Evolutionary conservation across 805 yeast genomes (phyloP).

Genomic region (Myxozyma kluyveri): DNA sequence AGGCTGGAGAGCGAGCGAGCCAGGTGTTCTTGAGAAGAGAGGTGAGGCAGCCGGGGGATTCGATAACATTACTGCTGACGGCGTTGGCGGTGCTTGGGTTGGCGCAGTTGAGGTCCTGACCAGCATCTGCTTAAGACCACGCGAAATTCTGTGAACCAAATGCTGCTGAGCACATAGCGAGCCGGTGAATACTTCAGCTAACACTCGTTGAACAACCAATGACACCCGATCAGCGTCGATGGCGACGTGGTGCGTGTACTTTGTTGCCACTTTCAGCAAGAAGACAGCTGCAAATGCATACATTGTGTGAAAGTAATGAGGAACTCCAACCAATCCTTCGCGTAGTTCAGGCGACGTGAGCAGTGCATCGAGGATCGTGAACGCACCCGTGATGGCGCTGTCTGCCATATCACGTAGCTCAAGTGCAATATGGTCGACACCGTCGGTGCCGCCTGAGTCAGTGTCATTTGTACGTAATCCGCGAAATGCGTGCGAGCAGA

Average conservation of each 20-base stretch:
- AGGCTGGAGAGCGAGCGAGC: no score
- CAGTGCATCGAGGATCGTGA: constrained; percentile 11
- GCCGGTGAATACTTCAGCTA: constrained; percentile 6
- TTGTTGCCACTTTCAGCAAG: constrained; percentile 17
- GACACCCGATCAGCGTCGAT: constrained; percentile 11
- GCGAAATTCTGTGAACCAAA: constrained; percentile 18
- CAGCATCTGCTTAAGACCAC: constrained; percentile 18
- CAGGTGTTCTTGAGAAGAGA: no score
- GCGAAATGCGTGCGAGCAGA: constrained; percentile 24
- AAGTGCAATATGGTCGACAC: constrained; percentile 4
- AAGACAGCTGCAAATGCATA: constrained; percentile 25
- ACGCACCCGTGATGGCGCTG: constrained; percentile 19
- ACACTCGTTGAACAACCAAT: constrained; percentile 4
- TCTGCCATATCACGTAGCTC: constrained; percentile 15
- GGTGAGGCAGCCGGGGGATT: no score
- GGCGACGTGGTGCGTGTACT: constrained; percentile 15
- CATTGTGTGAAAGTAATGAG: constrained; percentile 26
- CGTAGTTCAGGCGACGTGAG: constrained; percentile 18
- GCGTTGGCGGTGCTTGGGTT: not conserved
- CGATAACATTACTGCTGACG: not conserved
- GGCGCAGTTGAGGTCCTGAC: constrained; percentile 2
- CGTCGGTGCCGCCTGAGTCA: constrained; percentile 1
- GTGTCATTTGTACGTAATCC: constrained; percentile 9
- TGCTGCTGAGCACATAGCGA: constrained; percentile 19
- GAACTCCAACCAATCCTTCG: constrained; percentile 17